These are phyloP conservation scores for Helichrysum umbraculigerum DNA, from an alignment of 129 eudicot species.

Conservation along the genomic window DNA sequence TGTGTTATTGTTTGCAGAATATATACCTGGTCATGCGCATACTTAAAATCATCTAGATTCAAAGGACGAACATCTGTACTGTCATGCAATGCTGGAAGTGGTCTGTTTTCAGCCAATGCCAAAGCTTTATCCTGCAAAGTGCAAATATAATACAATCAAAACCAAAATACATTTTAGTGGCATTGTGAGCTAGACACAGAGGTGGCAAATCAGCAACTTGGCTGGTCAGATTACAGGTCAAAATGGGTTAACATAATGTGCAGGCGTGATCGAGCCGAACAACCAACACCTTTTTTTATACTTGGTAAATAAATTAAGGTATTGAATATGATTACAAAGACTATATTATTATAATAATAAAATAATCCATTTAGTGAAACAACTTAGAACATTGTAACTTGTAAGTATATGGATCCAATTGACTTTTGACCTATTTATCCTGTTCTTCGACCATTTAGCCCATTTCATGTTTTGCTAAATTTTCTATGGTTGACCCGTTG, in stretches of 20 bases:
- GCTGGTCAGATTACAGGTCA: neutral
- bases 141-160: constrained; percentile 9
- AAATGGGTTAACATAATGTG: neutral
- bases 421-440: neutral
- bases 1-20: neutral
- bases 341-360: too few relatives aligned
- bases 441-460: neutral
- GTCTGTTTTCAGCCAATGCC: constrained; percentile 72
- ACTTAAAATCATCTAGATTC: constrained; percentile 75
- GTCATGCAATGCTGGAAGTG: constrained; percentile 63
- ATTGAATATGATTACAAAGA: neutral
- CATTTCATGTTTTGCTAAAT: neutral
- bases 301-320: neutral
- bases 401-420: neutral
- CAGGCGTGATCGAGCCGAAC: neutral
- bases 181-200: neutral
- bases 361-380: neutral
- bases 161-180: neutral
- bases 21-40: constrained; percentile 92
- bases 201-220: neutral
- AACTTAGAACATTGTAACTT: neutral
- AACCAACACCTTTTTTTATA: neutral
- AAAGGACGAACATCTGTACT: constrained; percentile 78
- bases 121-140: constrained; percentile 69
- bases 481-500: neutral